Evolutionary conservation across 306 rosid species (phyloP).

Genomic region (Inga oerstediana): DNA sequence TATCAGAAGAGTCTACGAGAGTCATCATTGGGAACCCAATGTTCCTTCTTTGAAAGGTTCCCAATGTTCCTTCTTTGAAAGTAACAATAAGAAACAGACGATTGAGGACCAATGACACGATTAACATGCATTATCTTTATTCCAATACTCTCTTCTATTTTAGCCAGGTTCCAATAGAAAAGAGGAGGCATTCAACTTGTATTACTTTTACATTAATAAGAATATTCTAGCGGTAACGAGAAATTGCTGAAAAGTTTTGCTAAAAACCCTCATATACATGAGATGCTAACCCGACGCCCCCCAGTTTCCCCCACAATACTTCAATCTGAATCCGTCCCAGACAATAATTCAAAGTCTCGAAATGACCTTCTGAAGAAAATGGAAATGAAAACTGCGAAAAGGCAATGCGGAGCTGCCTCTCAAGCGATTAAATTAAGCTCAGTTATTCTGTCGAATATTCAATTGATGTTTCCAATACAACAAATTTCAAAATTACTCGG

Average conservation of each 20-base stretch:
- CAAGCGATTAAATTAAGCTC: neutral
- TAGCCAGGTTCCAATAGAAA: neutral
- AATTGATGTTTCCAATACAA: neutral
- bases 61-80: neutral
- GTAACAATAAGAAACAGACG: neutral
- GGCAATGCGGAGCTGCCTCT: neutral
- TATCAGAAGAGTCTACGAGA: constrained; percentile 4
- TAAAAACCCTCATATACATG: neutral
- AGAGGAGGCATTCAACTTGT: neutral
- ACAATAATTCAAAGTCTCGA: constrained; percentile 1
- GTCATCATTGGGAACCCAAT: neutral
- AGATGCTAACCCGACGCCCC: neutral
- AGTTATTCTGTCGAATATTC: neutral
- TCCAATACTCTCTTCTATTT: neutral
- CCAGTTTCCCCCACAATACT: neutral
- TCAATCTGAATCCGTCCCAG: neutral
- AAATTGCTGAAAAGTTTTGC: neutral
- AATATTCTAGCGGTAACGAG: neutral
- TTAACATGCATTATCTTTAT: neutral
- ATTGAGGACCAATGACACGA: neutral
- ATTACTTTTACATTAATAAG: neutral
- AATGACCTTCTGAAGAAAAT: neutral
- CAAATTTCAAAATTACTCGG: neutral
- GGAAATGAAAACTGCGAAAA: neutral
- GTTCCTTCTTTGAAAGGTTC: neutral